Base-by-base conservation (phyloP, 164 flowering plant genomes). In the Stephania cephalantha region DNA sequence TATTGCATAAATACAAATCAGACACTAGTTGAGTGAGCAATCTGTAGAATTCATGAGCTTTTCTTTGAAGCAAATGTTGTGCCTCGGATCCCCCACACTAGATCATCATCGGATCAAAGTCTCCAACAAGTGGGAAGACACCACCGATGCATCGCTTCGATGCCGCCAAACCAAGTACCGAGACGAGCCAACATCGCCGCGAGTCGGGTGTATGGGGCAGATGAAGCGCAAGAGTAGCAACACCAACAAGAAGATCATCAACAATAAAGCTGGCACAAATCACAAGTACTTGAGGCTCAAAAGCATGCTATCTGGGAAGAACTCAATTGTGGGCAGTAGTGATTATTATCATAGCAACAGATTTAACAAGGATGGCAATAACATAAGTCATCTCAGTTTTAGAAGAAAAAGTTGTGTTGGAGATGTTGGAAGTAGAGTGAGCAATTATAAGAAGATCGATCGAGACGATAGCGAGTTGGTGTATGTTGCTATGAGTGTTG, bases 121-220 rank as follows among this genome's bases (percentile, higher is more conserved):
- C 9, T 55, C 69, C 18, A 72, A 53, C 25, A 48, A 64, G 44
- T 48, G 53, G 53, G 11, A 8, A 48, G 53, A 48, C 9, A 48
- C 9, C 13, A 12, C 11, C 53, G 53, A 8, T 8, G 9, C 9
- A 8, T 48, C 53, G 53, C 13, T 12, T 8, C 53, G 53, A 12
- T 12, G 13, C 53, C 53, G 13, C 53, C 53, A 12, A 8, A 48
- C 11, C n/a, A 25, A 45, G 6, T 46, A 0, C 48, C 5, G 9
- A 7, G 30, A 15, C 1, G 80, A 81, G 67, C 83, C 83, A 7
- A 52, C 18, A 22, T 81, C 83, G n/a, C 83, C 83, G 5, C 75
- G 64, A 67, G 76, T 81, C 22, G 83, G 83, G 1, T 81, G 83
- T 72, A 78, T 81, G 83, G 83, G 83, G 10, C 80, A 81, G 76